phyloP scores from a whole-genome alignment of 306 rosid genomes.

The Alnus glutinosa region DNA sequence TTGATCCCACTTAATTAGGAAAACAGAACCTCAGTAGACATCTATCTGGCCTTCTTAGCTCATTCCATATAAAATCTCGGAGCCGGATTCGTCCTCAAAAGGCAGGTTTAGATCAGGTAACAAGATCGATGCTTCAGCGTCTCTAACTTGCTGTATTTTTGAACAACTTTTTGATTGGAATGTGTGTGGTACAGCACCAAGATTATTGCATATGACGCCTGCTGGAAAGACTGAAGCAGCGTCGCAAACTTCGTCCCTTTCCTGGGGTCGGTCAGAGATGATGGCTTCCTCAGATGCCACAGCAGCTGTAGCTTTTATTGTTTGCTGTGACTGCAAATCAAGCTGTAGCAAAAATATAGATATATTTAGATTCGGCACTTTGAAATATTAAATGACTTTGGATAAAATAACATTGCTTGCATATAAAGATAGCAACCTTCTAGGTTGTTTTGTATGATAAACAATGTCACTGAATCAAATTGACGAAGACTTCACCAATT shows the following conservation, averaged over 20 bases:
- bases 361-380: conserved; percentile 28
- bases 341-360: conserved; percentile 42
- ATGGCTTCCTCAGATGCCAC: conserved; percentile 24
- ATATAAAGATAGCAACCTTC: not conserved
- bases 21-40: conserved; percentile 28
- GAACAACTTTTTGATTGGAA: conserved; percentile 30
- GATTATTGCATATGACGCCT: conserved; percentile 14
- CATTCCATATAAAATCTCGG: conserved; percentile 20
- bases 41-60: conserved; percentile 30
- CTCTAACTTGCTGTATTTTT: conserved; percentile 42
- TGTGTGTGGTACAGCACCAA: conserved; percentile 17
- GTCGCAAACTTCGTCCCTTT: conserved; percentile 21
- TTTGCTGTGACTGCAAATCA: conserved; percentile 50
- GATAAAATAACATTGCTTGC: no score
- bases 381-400: no score
- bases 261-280: conserved; percentile 24
- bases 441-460: no score
- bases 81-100: conserved; percentile 38
- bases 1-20: conserved; percentile 24
- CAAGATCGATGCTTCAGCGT: conserved; percentile 34
- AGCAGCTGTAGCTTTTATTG: conserved; percentile 20
- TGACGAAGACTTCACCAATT: no score
- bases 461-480: no score
- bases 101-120: conserved; percentile 94
- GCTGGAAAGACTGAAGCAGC: conserved; percentile 21